Base-by-base conservation (phyloP, 257 asterid species). In the Avicennia marina region DNA sequence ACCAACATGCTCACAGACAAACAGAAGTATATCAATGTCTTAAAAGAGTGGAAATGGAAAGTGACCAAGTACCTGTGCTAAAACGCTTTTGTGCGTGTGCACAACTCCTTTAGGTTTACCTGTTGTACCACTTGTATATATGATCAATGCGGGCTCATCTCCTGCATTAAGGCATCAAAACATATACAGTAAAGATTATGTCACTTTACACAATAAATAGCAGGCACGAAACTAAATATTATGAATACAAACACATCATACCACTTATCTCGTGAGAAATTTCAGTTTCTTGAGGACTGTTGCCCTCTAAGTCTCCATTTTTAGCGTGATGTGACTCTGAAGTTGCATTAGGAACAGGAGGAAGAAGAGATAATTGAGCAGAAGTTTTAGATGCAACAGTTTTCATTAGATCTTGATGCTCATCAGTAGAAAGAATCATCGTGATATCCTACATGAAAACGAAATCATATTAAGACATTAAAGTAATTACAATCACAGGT, bases 61-160 rank as follows among this genome's bases (percentile, higher is more conserved):
- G 29, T 20, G 24, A 63, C 42, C 48, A 43, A 58, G 64, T 73
- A 91, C 98, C 96, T 91, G 98, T 22, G 98, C 83, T 64, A 88
- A 72, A 69, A 91, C 75, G 52, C 94, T 86, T 54, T 72, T 70
- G 67, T 88, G 96, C n/a, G 98, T 91, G 80, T 91, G 98, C 60
- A 91, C 96, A 56, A 71, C 98, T 64, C 98, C 98, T 85, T 91
- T 91, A 27, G 98, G 98, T 71, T 86, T 91, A 44, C 98, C 98
- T 4, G 98, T 91, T 19, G 98, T 88, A 56, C 98, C 98, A 59
- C 98, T 91, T 36, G 98, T 91, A 69, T 91, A 91, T 59, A 91
- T 75, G 69, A 91, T 79, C 66, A 91, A 74, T 20, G 98, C 98
- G 13, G 95, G 90, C 11, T 81, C 90, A 36, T 80, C 95, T 21